These are phyloP conservation scores for Aureobasidium sp. DNA, from an alignment of 2,329 filamentous ascomycete genomes.

Conservation along the genomic window DNA sequence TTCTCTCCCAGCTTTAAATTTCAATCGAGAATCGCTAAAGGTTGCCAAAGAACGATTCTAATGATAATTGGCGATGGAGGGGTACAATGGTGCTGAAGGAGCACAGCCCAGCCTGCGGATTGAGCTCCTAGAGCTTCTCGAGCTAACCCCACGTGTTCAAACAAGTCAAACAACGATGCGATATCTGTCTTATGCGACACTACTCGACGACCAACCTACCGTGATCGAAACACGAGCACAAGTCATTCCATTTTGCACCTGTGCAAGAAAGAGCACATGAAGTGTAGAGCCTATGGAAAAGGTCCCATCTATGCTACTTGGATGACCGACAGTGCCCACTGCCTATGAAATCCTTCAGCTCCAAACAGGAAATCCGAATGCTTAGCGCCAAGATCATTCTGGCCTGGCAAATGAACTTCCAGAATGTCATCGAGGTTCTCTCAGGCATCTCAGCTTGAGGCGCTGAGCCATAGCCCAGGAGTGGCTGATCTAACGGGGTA, in stretches of 20 bases:
- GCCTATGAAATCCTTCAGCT: not conserved
- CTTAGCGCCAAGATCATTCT: not conserved
- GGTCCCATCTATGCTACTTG: too few species aligned
- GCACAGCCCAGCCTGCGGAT: not conserved
- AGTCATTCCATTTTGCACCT: not conserved
- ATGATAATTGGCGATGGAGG: not conserved
- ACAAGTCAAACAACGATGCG: not conserved
- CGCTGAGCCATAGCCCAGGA: not conserved
- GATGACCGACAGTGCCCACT: not conserved
- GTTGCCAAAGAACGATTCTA: too few species aligned
- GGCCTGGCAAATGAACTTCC: not conserved
- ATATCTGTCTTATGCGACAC: too few species aligned
- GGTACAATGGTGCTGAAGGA: not conserved
- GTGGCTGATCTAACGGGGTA: not conserved
- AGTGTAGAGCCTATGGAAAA: too few species aligned
- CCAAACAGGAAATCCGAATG: not conserved
- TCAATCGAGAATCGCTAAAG: too few species aligned
- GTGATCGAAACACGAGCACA: too few species aligned
- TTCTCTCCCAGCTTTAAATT: too few species aligned
- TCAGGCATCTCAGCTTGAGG: not conserved
- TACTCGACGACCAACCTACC: too few species aligned
- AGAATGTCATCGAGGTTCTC: not conserved
- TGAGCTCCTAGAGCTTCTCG: not conserved
- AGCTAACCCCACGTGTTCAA: not conserved
- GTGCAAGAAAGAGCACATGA: too few species aligned